phyloP scores from a whole-genome alignment of 2,329 filamentous ascomycete genomes.

The Westerdykella aurantiaca region DNA sequence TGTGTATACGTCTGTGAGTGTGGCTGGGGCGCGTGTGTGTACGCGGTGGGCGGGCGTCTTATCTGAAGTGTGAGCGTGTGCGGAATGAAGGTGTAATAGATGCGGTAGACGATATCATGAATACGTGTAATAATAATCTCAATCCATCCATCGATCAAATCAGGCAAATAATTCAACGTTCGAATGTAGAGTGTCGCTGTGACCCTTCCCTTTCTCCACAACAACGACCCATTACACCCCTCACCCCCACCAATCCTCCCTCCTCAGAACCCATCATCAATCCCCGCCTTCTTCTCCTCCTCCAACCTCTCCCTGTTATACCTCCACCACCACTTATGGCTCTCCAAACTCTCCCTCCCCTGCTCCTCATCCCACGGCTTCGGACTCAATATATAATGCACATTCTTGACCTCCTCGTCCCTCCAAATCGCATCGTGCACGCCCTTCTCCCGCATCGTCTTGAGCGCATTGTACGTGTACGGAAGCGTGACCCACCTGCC shows the following conservation, averaged over 20 bases:
- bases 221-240: not conserved
- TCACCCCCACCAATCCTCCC: no score
- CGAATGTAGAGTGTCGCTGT: no score
- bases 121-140: not conserved
- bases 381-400: slow-evolving; percentile 57
- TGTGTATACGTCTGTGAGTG: not conserved
- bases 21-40: not conserved
- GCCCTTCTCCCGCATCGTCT: slow-evolving; percentile 52
- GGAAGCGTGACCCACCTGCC: slow-evolving; percentile 55
- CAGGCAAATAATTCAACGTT: no score
- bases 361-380: slow-evolving; percentile 58
- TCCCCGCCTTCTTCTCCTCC: slow-evolving; percentile 44
- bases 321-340: slow-evolving; percentile 55
- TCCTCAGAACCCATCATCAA: slow-evolving; percentile 48
- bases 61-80: no score
- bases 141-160: no score
- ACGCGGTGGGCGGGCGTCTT: no score
- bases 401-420: slow-evolving; percentile 56
- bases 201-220: no score
- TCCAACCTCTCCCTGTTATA: slow-evolving; percentile 46
- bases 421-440: slow-evolving; percentile 57
- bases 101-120: not conserved
- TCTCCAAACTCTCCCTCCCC: slow-evolving; percentile 42
- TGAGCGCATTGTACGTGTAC: slow-evolving; percentile 58
- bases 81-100: not conserved